Conservation (phyloP, 345 rosid species). For the Eucalyptus viminalis region DNA sequence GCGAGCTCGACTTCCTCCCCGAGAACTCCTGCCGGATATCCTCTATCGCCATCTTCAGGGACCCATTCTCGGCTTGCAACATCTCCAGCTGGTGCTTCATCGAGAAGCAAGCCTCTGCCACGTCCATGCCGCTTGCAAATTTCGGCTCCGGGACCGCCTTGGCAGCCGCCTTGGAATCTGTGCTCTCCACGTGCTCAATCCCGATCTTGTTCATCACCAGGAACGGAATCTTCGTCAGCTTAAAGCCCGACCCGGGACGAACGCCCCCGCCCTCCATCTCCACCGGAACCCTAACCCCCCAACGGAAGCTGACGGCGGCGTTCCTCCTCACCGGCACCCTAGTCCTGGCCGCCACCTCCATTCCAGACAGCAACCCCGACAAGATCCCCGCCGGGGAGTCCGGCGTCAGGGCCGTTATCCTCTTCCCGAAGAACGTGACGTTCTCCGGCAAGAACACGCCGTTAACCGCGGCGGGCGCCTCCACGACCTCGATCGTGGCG, state of each 20-base stretch:
- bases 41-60: conserved; percentile 55
- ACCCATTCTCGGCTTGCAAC: conserved; percentile 53
- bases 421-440: conserved; percentile 13
- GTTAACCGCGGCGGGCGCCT: conserved; percentile 15
- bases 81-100: conserved; percentile 58
- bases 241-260: conserved; percentile 26
- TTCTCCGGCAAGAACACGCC: conserved; percentile 11
- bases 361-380: conserved; percentile 34
- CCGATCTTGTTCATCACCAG: conserved; percentile 84
- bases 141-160: conserved; percentile 1
- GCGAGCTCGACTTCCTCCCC: conserved; percentile 1
- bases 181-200: conserved; percentile 57
- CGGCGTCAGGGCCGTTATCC: conserved; percentile 6
- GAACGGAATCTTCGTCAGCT: conserved; percentile 53
- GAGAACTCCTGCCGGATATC: conserved; percentile 52
- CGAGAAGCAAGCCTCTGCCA: conserved; percentile 34
- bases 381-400: conserved; percentile 17
- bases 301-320: conserved; percentile 62
- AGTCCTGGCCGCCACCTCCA: conserved; percentile 73
- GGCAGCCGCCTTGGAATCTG: neutral
- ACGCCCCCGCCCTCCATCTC: conserved; percentile 24
- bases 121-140: conserved; percentile 6
- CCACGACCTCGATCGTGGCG: conserved; percentile 54
- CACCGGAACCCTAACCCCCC: conserved; percentile 90
- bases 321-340: conserved; percentile 50